Base-by-base conservation (phyloP, 2,329 filamentous ascomycete genomes). In the Phyllosticta citrichinensis region DNA sequence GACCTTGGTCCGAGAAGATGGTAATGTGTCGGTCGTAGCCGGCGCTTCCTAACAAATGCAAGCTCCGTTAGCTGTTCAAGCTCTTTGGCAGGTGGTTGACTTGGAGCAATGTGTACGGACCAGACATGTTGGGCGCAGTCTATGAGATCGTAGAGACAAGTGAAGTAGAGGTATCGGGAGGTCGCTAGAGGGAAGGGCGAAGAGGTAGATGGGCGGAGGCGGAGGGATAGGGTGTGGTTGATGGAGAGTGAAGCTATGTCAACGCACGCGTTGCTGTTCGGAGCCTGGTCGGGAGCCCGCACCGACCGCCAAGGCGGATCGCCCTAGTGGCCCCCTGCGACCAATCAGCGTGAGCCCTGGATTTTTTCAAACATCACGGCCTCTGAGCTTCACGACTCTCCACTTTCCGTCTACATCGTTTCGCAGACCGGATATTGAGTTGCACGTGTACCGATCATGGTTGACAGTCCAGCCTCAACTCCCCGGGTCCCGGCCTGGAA, bases 21-120 rank as follows among this genome's bases (percentile, higher is more conserved):
- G 94, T 99, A 73, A 99, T 99, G 79, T 99, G 94, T 82, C 94
- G 86, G 79, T 99, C 94, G 80, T 95, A 97, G 73, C 91, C 92
- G 78, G 89, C 87, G 79, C 86, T 88, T 77, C 87, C 87, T 91
- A 70, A 70, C 20, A 54, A 57, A 47, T 33, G 30, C 52, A 24
- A 24, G 56, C 22, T 51, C 62, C 65, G 69, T 73, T 67, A 73
- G 71, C 68, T 69, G 17, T 62, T 47, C 62, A 35, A 58, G 58
- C 55, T 63, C 53, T 54, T n/a, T 55, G 63, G 64, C 62, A 61
- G 27, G 52, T 22, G 25, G 27, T 58, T n/a, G 52, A 12, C 5
- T 24, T 10, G 11, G 6, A 22, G 52, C 11, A 30, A 47, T 10
- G 22, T 57, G 60, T 52, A 74, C 73, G 68, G 65, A 74, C 73